A percentile compares a stretch with the other conserved stretches of the same genome.
Conservation (phyloP, 495 filamentous ascomycete genomes). For the Penicillium parvum region DNA sequence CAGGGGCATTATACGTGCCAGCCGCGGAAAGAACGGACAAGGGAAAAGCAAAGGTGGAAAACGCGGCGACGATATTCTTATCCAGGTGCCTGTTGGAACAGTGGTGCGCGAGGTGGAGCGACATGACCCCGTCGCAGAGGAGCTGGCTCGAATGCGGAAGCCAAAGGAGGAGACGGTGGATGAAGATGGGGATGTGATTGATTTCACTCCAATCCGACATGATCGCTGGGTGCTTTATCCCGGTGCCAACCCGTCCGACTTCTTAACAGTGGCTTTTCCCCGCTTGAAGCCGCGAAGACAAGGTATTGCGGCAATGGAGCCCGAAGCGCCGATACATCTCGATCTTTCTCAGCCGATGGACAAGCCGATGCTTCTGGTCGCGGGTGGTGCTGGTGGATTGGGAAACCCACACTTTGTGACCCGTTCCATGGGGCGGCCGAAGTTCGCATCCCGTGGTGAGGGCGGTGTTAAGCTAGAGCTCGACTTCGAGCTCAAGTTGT, state of each 20-base stretch:
- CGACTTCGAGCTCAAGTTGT: conserved; percentile 87
- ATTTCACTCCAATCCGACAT: conserved; percentile 36
- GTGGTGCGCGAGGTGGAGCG: conserved; percentile 78
- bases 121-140: conserved; percentile 70
- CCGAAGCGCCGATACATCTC: conserved; percentile 65
- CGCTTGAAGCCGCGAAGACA: conserved; percentile 53
- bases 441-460: conserved; percentile 85
- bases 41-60: conserved; percentile 76
- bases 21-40: conserved; percentile 76
- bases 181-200: conserved; percentile 29
- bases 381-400: conserved; percentile 81
- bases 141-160: conserved; percentile 36
- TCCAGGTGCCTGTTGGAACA: conserved; percentile 90
- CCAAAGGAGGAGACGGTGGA: conserved; percentile 17
- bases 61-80: conserved; percentile 79
- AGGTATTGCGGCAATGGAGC: conserved; percentile 57
- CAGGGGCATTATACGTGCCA: conserved; percentile 69
- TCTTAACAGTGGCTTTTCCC: conserved; percentile 57
- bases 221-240: conserved; percentile 87
- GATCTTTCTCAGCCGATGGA: conserved; percentile 80
- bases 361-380: conserved; percentile 80
- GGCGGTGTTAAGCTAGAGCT: conserved; percentile 69
- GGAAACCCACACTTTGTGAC: conserved; percentile 92
- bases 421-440: conserved; percentile 62
- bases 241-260: conserved; percentile 61